Evolutionary conservation across 768 basidiomycete species (phyloP), one percentile per base, ranked within the genome.

Genomic region (Mycena venus): DNA sequence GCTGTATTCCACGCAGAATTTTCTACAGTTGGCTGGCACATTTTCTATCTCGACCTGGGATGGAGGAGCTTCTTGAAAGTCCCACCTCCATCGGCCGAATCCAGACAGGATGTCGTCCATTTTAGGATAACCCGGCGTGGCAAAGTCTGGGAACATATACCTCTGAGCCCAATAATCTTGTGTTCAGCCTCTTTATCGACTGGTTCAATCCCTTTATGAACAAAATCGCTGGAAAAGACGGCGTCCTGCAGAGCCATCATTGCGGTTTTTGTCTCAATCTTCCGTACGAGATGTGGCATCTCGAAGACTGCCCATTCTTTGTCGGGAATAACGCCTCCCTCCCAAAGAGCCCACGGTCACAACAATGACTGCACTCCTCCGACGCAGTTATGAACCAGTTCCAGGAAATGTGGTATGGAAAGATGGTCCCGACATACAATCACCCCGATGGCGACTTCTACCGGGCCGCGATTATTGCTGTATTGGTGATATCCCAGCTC

Each of bases 241-340:
- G 62, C 34, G 17, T 74, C 72, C 2, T 68, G 66, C 66, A 67
- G 72, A 38, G 72, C 67, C 1, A 68, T 74, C 31, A 79, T 78
- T 25, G 53, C 80, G 58, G 73, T n/a, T n/a, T 77, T 4, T 80
- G 80, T 60, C 42, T 79, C 29, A 82, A 82, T 29, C 68, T 82
- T 2, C 81, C 81, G 0, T 55, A 55, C 10, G 58, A 73, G 17
- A 40, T 80, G 21, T 78, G 78, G 34, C 77, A 79, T 55, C 68
- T 59, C 12, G 3, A 40, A 3, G 80, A 81, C 34, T 79, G 73
- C 31, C 44, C 76, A 3, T 78, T 66, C 59, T 67, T 82, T 29
- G 75, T 69, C 6, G n/a, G 75, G 75, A 40, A 73, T 79, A 31
- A 79, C 68, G 14, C 78, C 78, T 25, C n/a, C 74, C 69, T n/a